Base-by-base conservation (phyloP, 2,329 filamentous ascomycete genomes). In the Colletotrichum sansevieriae region DNA sequence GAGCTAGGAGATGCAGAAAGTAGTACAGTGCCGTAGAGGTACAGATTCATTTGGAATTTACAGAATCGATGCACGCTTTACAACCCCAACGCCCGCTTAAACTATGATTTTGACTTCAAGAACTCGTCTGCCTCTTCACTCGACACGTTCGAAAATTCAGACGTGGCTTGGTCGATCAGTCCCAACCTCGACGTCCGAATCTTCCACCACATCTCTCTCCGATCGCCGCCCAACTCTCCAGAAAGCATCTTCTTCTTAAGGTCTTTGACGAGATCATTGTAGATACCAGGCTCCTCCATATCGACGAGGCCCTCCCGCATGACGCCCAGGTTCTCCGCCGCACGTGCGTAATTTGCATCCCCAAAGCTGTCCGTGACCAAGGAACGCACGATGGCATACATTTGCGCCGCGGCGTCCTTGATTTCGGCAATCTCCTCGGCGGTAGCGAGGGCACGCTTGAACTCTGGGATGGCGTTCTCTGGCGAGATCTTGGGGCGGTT, bases 391-490 rank as follows among this genome's bases (percentile, higher is more conserved):
- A 97, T 91, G 4, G 77, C 77, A 12, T 86, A 89, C 88, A 98
- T 92, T 75, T 97, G 93, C 71, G 90, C 88, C 6, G 90, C 85
- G 1, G 92, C 91, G 18, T 90, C 87, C 68, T 88, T 84, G 61
- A 94, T 87, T 3, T 87, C 84, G 1, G 86, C 81, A 1, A 91
- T 81, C 33, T 90, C 86, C 7, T 88, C 85, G 0, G 91, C 85
- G 1, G 82, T 81, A 1, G 84, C 84, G 15, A 98, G 83, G 3
- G 91, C 86, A 77, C 94, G 93, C 76, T 95, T 97, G 87, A 97
- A 98, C 68, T 95, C 93, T 0, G 96, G 94, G 5, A 98, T 89
- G 1, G 95, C 89, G 71, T 98, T 98, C 10, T 91, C 86, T 0
- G 87, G 77, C 2, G 83, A 83, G 22, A 90, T 84, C n/a, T 72